Base-by-base conservation (phyloP, 2,329 filamentous ascomycete species). In the Xylaria sp. region DNA sequence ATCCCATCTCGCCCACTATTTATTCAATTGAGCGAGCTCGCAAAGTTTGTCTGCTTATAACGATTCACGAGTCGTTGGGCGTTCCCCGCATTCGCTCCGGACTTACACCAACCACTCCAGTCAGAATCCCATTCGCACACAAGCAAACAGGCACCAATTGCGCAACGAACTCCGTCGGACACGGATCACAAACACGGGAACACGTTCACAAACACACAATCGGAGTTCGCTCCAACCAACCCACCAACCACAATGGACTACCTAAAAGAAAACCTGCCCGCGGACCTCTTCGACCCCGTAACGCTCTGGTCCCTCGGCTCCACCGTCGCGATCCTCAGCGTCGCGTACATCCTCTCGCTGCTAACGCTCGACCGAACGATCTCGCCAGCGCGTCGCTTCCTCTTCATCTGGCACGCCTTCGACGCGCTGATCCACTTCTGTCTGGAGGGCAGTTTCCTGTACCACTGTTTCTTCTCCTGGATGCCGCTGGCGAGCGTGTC, bases 351-450 rank as follows among this genome's bases (percentile, higher is more conserved):
- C 23, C 68, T 78, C 19, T 85, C 83, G 8, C 76, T 76, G 35
- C 67, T 64, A 53, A 75, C 76, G 19, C 76, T 84, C 19, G 70
- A 72, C 58, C 72, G 87, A 3, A 71, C 76, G 16, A 70, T 78
- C 1, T 9, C 75, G 82, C 1, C 72, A 76, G 44, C 85, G 55
- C 80, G 81, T 58, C 91, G 92, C 63, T 78, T 90, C 71, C 86
- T 97, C 65, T 96, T 96, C 81, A 83, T 95, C 76, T 97, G 93
- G 93, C 92, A 97, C 78, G 83, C 90, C 44, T 95, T 96, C 76
- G 92, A 97, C 74, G 91, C 91, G 37, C 82, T 97, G 49, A 93
- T 92, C 70, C 94, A 99, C 78, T 85, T 95, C 75, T 80, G 91
- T 73, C 89, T 97, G 72, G 93, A 97, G 77, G 92, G 91, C 57